A percentile compares a stretch with the other conserved stretches of the same genome.
Conservation (phyloP, 139 green algal species). For the Edaphochlamys debaryana region DNA sequence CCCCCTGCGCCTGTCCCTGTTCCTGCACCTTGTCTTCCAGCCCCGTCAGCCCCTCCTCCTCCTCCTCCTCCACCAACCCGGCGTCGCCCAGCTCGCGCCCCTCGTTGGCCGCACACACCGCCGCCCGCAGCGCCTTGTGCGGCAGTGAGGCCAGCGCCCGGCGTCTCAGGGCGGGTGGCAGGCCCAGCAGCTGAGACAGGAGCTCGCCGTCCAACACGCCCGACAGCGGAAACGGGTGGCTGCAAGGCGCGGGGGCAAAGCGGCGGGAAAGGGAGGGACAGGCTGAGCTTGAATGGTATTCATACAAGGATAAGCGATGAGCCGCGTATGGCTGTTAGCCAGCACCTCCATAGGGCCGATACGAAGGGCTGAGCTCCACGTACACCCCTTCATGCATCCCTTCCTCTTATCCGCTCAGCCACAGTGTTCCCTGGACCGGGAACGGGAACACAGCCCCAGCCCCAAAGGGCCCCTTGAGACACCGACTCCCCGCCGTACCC, state of each 20-base stretch:
- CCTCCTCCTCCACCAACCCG: background rate
- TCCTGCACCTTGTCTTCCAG: background rate
- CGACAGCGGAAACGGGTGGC: background rate
- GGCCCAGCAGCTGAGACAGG: constrained; percentile 3
- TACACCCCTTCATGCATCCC: no score
- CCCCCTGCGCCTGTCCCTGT: no score
- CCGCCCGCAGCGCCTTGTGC: background rate
- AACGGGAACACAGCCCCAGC: no score
- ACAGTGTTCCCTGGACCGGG: no score
- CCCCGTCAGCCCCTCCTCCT: background rate
- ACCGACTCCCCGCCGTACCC: no score
- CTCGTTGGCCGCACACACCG: background rate
- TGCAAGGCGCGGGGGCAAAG: background rate
- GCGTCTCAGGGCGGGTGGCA: background rate
- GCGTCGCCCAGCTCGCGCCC: background rate
- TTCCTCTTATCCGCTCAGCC: no score
- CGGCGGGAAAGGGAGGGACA: background rate
- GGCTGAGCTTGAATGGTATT: background rate
- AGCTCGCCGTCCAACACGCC: constrained; percentile 18
- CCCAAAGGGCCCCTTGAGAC: no score
- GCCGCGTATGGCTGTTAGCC: no score
- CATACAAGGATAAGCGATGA: no score
- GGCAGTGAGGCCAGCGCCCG: background rate
- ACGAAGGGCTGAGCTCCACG: no score
- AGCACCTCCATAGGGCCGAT: no score